A percentile compares a stretch with the other conserved stretches of the same genome.
Evolutionary conservation across 805 yeast species (phyloP).

Genomic region (Jamesozyma gamospora): DNA sequence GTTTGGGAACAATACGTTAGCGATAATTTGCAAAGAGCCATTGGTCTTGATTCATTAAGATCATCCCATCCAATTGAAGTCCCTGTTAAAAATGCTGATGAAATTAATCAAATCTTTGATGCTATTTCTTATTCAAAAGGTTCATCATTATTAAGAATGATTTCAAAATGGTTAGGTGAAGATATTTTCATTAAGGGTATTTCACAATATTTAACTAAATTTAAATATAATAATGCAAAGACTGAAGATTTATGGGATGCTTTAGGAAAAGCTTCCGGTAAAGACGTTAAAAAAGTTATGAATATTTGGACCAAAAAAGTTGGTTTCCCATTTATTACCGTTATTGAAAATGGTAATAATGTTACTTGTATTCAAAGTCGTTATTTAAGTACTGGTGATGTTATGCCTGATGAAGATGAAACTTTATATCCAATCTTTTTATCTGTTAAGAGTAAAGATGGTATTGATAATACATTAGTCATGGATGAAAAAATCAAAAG

Average conservation of each 20-base stretch:
- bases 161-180: constrained; percentile 59
- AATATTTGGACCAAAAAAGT: constrained; percentile 61
- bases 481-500: constrained; percentile 42
- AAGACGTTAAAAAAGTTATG: constrained; percentile 51
- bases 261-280: constrained; percentile 50
- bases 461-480: constrained; percentile 49
- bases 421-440: constrained; percentile 58
- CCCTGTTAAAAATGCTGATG: constrained; percentile 66
- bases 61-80: constrained; percentile 78
- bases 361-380: constrained; percentile 58
- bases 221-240: constrained; percentile 60
- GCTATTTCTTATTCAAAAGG: constrained; percentile 76
- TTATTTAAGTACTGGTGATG: constrained; percentile 68
- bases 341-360: constrained; percentile 34
- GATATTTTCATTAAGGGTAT: constrained; percentile 66
- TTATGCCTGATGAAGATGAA: constrained; percentile 60
- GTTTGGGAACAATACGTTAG: constrained; percentile 35
- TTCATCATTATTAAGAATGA: constrained; percentile 68
- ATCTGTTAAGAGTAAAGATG: constrained; percentile 47
- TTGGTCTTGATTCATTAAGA: constrained; percentile 45
- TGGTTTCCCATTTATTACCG: constrained; percentile 64
- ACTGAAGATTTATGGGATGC: constrained; percentile 67
- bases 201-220: constrained; percentile 51
- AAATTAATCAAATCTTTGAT: constrained; percentile 75
- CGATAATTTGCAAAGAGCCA: constrained; percentile 24